Base-by-base conservation (phyloP, 257 asterid genomes). In the Ilex aquifolium region DNA sequence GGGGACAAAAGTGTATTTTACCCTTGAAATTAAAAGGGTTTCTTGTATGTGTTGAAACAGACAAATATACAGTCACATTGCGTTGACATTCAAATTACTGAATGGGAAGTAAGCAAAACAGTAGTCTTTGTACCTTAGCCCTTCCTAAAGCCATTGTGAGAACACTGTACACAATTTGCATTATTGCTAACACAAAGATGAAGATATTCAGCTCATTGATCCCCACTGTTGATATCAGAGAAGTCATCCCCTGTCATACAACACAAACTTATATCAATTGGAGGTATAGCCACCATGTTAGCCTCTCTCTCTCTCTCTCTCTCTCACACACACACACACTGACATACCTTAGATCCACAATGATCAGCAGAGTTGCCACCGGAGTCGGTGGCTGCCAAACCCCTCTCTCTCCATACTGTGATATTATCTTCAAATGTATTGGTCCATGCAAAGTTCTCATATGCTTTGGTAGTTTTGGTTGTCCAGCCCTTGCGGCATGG, bases 121-220 rank as follows among this genome's bases (percentile, higher is more conserved):
- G 27, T 21, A 21, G 27, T 21, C 27, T 21, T 52, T n/a, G 42
- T 76, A 84, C 96, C 96, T 86, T 88, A 50, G 88, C 90, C 64
- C 93, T 75, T 58, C 95, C 95, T 59, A 88, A 64, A 7, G 77
- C 88, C 96, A 88, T 86, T 7, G 95, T 86, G 63, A 56, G 74
- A 44, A 84, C 61, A 65, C 93, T 79, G 57, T 81, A 88, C 40
- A 80, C 68, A 61, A 88, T 81, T 77, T 88, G 96, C 82, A 88
- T 72, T 4, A 85, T 85, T 63, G 96, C 96, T 17, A 86, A 58
- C 46, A 88, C 93, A 71, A 84, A 88, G n/a, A 88, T 86, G 81
- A 88, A 84, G 17, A 72, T 79, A 59, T 84, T 84, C 64, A 88
- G 88, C 81, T 88, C 77, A 68, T 78, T 88, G 7, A 88, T 55